Base-by-base conservation (phyloP, 208 protist species). In the Angomonas ambiguus region DNA sequence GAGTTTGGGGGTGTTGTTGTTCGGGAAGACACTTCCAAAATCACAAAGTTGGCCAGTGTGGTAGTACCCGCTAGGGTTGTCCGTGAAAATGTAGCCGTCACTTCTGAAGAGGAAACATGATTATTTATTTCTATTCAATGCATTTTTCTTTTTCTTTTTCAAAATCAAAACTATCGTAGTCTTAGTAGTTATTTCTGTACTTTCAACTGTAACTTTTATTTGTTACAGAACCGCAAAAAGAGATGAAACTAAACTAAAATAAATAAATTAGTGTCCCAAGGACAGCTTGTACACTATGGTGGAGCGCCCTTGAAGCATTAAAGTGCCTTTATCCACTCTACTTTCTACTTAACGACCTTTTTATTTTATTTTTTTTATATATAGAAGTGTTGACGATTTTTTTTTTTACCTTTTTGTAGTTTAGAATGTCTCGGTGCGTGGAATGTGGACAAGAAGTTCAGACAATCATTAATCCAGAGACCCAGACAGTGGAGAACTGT, bases 21-120 rank as follows among this genome's bases (percentile, higher is more conserved):
- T 25, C 85, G 85, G 25, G 83, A 91, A 70, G 85, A 92, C 67
- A 87, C 74, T 27, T 91, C 79, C 5, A 88, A 88, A 57, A 90
- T 91, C 38, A 91, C 88, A 13, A 91, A 88, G 51, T 74, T 90
- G 27, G 59, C 49, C 28, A 86, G 80, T 65, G 67, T 81, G 45
- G 78, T 90, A 41, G 71, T 86, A 32, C 88, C 88, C 0, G 67
- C 82, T 2, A 79, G 82, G 24, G 84, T 91, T 25, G 71, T 89
- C 56, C 76, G 88, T 27, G 56, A 53, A 32, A 32, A 11, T 31
- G 16, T 4, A 20, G 3, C 45, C 45, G 45, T 27, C 3, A 53
- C 45, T n/a, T 53, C 45, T 53, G 45, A 27, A 13, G 45, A 53
- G 24, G 4, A 25, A 35, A 20, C 55, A 61, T 38, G 20, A 18